Conservation (phyloP, 495 filamentous ascomycete genomes). For the Cercophora newfieldiana region DNA sequence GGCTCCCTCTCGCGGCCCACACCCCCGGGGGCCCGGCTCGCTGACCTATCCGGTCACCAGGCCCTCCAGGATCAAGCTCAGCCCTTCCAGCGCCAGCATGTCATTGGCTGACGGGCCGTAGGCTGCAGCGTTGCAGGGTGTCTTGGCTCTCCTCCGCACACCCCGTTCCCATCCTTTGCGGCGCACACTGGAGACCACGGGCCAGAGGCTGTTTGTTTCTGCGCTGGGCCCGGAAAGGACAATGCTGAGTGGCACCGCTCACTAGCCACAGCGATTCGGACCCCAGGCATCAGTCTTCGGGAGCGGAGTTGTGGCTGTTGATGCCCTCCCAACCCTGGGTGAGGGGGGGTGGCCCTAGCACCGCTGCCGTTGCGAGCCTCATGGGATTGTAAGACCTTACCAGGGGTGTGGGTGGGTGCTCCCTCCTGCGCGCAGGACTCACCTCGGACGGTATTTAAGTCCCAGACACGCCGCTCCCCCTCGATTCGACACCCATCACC, state of each 20-base stretch:
- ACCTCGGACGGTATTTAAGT: conserved; percentile 18
- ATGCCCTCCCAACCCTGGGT: not conserved
- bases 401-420: not conserved
- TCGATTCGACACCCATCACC: conserved; percentile 10
- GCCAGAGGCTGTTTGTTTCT: not conserved
- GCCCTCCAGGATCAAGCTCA: conserved; percentile 23
- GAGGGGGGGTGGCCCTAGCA: conserved; percentile 8
- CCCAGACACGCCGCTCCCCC: conserved; percentile 11
- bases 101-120: conserved; percentile 17
- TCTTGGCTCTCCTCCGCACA: conserved; percentile 7
- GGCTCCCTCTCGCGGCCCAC: conserved; percentile 22
- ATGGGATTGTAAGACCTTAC: conserved; percentile 6
- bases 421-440: conserved; percentile 19
- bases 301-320: not conserved
- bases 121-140: not conserved
- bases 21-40: not conserved
- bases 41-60: conserved; percentile 21
- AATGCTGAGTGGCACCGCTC: not conserved
- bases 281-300: not conserved
- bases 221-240: not conserved
- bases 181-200: not conserved
- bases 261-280: not conserved
- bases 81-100: conserved; percentile 16
- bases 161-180: conserved; percentile 4
- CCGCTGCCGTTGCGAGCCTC: conserved; percentile 1